A percentile compares a stretch with the other conserved stretches of the same genome.
Evolutionary conservation across 2,329 filamentous ascomycete genomes (phyloP).

Genomic region (Alternaria dauci): DNA sequence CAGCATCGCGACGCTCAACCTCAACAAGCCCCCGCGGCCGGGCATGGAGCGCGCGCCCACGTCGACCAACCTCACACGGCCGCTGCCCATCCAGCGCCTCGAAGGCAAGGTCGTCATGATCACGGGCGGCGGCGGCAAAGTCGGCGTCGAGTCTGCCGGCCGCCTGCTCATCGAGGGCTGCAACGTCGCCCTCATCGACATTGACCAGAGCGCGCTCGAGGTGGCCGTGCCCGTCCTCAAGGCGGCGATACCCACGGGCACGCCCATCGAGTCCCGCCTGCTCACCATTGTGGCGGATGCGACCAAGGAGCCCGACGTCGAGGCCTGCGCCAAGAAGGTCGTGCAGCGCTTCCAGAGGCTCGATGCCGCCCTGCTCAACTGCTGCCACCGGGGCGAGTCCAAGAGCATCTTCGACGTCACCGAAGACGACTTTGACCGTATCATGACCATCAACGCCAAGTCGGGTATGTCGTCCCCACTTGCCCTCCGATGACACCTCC

Average conservation of each 20-base stretch:
- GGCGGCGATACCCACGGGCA: conserved; percentile 36
- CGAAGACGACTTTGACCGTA: conserved; percentile 47
- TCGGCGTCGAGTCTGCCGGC: conserved; percentile 48
- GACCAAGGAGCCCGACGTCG: conserved; percentile 44
- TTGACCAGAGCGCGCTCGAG: conserved; percentile 39
- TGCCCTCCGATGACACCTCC: background rate
- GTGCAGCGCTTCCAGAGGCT: conserved; percentile 39
- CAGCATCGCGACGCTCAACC: conserved; percentile 36
- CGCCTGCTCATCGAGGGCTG: conserved; percentile 50
- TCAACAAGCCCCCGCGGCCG: conserved; percentile 33
- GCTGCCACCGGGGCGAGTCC: conserved; percentile 34
- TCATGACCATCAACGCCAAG: conserved; percentile 51
- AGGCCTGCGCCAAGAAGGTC: conserved; percentile 32
- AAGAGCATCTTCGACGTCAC: conserved; percentile 50
- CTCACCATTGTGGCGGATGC: conserved; percentile 48
- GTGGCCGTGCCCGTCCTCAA: conserved; percentile 35
- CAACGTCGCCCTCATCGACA: conserved; percentile 50
- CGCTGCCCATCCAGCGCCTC: conserved; percentile 43
- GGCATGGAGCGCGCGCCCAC: conserved; percentile 39
- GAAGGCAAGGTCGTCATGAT: conserved; percentile 45
- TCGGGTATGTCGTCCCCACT: conserved; percentile 39
- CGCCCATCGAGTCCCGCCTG: conserved; percentile 35
- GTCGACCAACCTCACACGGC: conserved; percentile 36
- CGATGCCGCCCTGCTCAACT: conserved; percentile 42
- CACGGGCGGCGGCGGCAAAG: conserved; percentile 45